Evolutionary conservation across 1,139 yeast species (phyloP), one percentile per base, ranked within the genome.

Genomic region (Taphrina confusa): DNA sequence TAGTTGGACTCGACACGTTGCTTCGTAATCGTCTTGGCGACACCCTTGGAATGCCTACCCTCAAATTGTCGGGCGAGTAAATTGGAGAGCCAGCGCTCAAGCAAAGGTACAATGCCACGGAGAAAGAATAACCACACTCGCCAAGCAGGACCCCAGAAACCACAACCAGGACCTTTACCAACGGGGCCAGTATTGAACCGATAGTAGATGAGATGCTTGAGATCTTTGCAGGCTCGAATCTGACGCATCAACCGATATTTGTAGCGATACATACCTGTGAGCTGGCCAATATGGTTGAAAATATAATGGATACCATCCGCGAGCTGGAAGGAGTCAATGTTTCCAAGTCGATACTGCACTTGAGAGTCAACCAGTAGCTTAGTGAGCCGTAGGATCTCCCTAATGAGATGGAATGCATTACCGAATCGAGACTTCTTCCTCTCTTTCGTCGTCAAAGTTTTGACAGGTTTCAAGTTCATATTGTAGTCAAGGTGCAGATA

Each of bases 61-160:
- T 91, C 97, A 71, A 94, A 92, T 71, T 91, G 98, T 66, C 99
- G 81, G 1, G 95, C 86, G 45, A 94, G 76, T 62, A 94, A 76
- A 66, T 94, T 94, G 0, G 96, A 96, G 27, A 94, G 75, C 98
- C 98, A 94, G 71, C 97, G 77, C 71, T 94, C 98, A 16, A 94
- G 75, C 49, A 92, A 73, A 0, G 99, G 98, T 31, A 90, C 85
- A n/a, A 85, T 85, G 14, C 99, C 99, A 68, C 98, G 78, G 74
- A 92, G 74, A 71, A 92, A 92, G 62, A 84, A 87, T 2, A 94
- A 76, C 99, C 98, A 94, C 1, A 91, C 94, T 66, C 97, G 78
- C 98, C 98, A 92, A 1, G 96, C 87, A 0, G 98, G 98, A 69
- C 92, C 98, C 99, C 99, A 94, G 72, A 92, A 88, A 1, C 99